Conservation (phyloP, 768 basidiomycete species). For the Baorangia bicolor region DNA sequence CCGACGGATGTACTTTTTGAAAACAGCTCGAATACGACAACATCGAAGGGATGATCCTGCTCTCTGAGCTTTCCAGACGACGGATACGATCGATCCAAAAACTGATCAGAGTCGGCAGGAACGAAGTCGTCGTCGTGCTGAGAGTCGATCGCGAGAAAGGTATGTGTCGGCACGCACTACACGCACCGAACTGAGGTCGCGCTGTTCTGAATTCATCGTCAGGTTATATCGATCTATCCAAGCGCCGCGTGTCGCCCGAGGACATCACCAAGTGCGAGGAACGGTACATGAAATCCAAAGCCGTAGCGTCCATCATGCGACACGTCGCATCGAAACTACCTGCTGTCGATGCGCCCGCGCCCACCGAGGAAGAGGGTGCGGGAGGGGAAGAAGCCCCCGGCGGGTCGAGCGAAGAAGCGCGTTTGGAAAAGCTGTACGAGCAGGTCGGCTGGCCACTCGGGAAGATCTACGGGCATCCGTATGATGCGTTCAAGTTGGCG, state of each 20-base stretch:
- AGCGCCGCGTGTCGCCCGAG: slow-evolving; percentile 96
- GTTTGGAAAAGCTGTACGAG: slow-evolving; percentile 85
- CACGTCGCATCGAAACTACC: slow-evolving; percentile 87
- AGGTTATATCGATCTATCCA: slow-evolving; percentile 99
- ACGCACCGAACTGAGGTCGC: background rate
- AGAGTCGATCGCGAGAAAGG: slow-evolving; percentile 99
- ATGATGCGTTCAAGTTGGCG: slow-evolving; percentile 98
- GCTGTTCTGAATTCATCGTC: background rate
- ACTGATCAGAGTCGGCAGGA: slow-evolving; percentile 94
- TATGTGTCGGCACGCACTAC: slow-evolving; percentile 32
- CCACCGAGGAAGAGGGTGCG: slow-evolving; percentile 26
- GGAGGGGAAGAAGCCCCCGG: slow-evolving; percentile 22
- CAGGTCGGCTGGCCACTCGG: slow-evolving; percentile 92
- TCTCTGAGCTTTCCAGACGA: slow-evolving; percentile 95
- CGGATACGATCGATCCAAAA: slow-evolving; percentile 98
- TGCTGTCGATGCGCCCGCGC: slow-evolving; percentile 35
- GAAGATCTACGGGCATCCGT: slow-evolving; percentile 89
- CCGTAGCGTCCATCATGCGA: slow-evolving; percentile 89
- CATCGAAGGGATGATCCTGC: slow-evolving; percentile 98
- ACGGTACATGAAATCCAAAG: slow-evolving; percentile 96
- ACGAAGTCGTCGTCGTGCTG: slow-evolving; percentile 97
- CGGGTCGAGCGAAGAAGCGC: slow-evolving; percentile 67
- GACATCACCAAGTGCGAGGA: slow-evolving; percentile 99
- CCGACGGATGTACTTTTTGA: background rate
- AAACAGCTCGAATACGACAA: slow-evolving; percentile 95